phyloP scores from a whole-genome alignment of 805 yeast genomes.

The Candida pseudoglaebosa region DNA sequence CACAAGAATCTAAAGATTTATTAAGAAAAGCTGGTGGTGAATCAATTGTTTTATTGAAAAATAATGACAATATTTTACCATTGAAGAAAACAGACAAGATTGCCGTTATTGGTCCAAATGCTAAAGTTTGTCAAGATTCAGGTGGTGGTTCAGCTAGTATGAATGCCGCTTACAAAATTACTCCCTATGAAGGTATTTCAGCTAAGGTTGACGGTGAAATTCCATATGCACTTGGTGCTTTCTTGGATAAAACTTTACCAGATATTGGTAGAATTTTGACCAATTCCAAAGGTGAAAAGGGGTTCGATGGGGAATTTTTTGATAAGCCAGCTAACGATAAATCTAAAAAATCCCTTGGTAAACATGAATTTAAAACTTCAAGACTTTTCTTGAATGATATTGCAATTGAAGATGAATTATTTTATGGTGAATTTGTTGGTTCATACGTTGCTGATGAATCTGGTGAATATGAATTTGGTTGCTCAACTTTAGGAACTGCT shows the following conservation, averaged over 20 bases:
- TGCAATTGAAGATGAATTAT: constrained; percentile 20
- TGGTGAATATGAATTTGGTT: constrained; percentile 50
- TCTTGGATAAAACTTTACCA: constrained; percentile 27
- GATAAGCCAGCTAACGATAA: constrained; percentile 4
- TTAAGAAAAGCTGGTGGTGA: constrained; percentile 48
- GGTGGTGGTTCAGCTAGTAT: constrained; percentile 65
- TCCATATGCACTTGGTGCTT: constrained; percentile 30
- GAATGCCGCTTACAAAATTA: constrained; percentile 42
- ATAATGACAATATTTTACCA: constrained; percentile 47
- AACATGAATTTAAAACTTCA: constrained; percentile 16
- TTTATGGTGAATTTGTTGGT: constrained; percentile 44
- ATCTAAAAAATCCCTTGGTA: constrained; percentile 15
- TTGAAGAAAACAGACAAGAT: constrained; percentile 29
- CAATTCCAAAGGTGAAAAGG: constrained; percentile 20
- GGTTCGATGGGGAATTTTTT: constrained; percentile 17
- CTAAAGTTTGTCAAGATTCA: constrained; percentile 44
- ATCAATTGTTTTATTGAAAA: constrained; percentile 54
- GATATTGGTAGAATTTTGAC: constrained; percentile 21
- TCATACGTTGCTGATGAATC: constrained; percentile 43
- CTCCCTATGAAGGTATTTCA: constrained; percentile 46
- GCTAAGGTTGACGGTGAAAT: constrained; percentile 18
- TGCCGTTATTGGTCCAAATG: constrained; percentile 61
- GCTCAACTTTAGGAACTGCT: constrained; percentile 52
- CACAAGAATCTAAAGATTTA: constrained; percentile 42
- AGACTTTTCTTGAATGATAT: constrained; percentile 22